These are phyloP conservation scores for Naumovozyma castellii DNA, from an alignment of 805 yeast genomes.

Conservation along the genomic window DNA sequence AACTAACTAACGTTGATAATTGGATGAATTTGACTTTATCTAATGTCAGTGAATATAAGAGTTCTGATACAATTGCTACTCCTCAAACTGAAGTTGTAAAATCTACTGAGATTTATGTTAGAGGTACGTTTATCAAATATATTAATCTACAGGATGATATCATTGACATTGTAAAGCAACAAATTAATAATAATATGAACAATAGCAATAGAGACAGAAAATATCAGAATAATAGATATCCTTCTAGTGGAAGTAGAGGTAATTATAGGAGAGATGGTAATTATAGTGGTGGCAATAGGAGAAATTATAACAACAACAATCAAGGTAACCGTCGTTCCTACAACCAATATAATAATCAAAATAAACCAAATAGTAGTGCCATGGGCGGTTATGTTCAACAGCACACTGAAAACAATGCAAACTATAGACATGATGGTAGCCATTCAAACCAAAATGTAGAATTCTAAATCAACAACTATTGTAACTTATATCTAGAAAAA, in stretches of 20 bases:
- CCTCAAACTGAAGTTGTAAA: slow-evolving; percentile 42
- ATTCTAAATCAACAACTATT: slow-evolving; percentile 4
- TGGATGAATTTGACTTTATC: slow-evolving; percentile 90
- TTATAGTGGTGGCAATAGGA: slow-evolving; percentile 19
- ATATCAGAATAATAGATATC: slow-evolving; percentile 5
- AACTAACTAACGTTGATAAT: slow-evolving; percentile 74
- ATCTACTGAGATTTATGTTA: slow-evolving; percentile 65
- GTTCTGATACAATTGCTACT: slow-evolving; percentile 30
- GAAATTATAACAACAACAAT: slow-evolving; percentile 15
- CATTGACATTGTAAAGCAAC: slow-evolving; percentile 68
- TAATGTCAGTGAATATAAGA: slow-evolving; percentile 45
- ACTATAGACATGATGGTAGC: slow-evolving; percentile 1
- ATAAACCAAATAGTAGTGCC: slow-evolving; percentile 14
- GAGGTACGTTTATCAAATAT: slow-evolving; percentile 77
- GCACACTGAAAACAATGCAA: slow-evolving; percentile 10
- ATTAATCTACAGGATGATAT: slow-evolving; percentile 67
- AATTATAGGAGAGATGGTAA: slow-evolving; percentile 21
- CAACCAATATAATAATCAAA: slow-evolving; percentile 4
- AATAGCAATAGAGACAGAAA: slow-evolving; percentile 30
- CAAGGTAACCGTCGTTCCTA: slow-evolving; percentile 9
- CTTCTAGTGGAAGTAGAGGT: slow-evolving; percentile 22
- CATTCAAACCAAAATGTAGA: slow-evolving; percentile 4
- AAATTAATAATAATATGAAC: slow-evolving; percentile 40
- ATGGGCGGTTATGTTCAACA: slow-evolving; percentile 29
- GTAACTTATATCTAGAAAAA: neutral